phyloP scores from a whole-genome alignment of 176 grass and related monocot genomes.

The Rhynchospora tenuis region DNA sequence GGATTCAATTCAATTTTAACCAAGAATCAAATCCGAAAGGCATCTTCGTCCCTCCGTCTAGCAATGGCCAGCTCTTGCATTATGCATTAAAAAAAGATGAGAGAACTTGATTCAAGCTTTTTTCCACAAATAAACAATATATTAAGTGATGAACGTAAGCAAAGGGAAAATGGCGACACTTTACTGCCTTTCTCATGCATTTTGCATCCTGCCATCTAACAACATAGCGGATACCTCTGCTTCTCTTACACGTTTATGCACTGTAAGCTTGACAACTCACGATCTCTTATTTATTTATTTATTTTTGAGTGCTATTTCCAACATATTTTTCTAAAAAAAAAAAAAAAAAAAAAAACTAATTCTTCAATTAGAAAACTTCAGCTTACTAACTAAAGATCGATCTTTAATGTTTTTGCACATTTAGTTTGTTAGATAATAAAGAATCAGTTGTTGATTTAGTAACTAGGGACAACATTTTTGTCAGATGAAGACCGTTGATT shows the following conservation, averaged over 20 bases:
- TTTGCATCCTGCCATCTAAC: background rate
- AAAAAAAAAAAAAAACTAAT: too few species aligned
- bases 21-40: slow-evolving; percentile 23
- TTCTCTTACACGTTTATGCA: background rate
- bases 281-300: background rate
- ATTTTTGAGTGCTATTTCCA: background rate
- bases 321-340: too few species aligned
- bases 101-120: slow-evolving; percentile 27
- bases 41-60: background rate
- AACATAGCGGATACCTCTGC: background rate
- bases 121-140: background rate
- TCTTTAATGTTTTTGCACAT: too few species aligned
- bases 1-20: slow-evolving; percentile 11
- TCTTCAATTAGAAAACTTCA: background rate
- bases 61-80: background rate
- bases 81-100: background rate
- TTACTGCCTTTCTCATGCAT: background rate
- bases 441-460: too few species aligned
- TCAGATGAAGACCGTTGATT: too few species aligned
- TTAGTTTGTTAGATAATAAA: too few species aligned
- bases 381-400: too few species aligned
- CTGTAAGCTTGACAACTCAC: too few species aligned
- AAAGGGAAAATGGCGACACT: slow-evolving; percentile 11
- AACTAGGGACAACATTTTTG: too few species aligned
- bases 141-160: background rate